These are phyloP conservation scores for Phialophora macrospora DNA, from an alignment of 2,329 filamentous ascomycete species.

Conservation along the genomic window DNA sequence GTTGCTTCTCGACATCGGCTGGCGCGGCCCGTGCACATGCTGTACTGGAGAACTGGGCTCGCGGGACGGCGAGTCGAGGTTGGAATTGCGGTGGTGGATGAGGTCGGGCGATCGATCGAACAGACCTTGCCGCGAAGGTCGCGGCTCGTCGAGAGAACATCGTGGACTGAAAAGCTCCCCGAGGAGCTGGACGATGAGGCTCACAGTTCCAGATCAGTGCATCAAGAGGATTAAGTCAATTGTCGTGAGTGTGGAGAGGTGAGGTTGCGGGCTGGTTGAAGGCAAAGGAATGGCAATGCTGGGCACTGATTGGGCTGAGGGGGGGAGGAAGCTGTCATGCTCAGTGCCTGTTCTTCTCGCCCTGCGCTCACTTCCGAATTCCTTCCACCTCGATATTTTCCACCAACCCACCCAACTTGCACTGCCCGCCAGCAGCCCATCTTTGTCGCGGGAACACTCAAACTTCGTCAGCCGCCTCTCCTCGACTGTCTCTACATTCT, in stretches of 20 bases:
- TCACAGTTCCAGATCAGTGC: conserved; percentile 24
- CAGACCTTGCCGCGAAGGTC: conserved; percentile 46
- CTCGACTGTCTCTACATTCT: conserved; percentile 46
- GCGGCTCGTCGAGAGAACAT: conserved; percentile 55
- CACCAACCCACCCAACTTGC: conserved; percentile 27
- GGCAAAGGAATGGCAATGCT: conserved; percentile 22
- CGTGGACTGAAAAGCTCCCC: conserved; percentile 36
- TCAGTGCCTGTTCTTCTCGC: conserved; percentile 9
- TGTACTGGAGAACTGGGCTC: conserved; percentile 51
- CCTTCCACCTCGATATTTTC: conserved; percentile 30
- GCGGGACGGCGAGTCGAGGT: conserved; percentile 38
- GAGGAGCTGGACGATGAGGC: conserved; percentile 16
- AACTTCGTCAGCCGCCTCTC: conserved; percentile 46
- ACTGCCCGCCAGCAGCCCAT: conserved; percentile 45
- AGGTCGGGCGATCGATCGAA: conserved; percentile 25
- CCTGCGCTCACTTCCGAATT: conserved; percentile 22
- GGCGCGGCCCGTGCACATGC: conserved; percentile 43
- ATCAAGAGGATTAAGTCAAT: conserved; percentile 10
- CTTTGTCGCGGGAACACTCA: conserved; percentile 52
- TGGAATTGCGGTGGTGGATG: conserved; percentile 15
- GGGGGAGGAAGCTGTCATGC: conserved; percentile 2
- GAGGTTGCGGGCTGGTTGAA: conserved; percentile 19
- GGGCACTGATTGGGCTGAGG: conserved; percentile 29
- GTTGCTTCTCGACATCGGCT: conserved; percentile 42
- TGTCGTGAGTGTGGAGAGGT: conserved; percentile 12